Conservation (phyloP, 805 yeast species). For the Metschnikowia picachoensis region DNA sequence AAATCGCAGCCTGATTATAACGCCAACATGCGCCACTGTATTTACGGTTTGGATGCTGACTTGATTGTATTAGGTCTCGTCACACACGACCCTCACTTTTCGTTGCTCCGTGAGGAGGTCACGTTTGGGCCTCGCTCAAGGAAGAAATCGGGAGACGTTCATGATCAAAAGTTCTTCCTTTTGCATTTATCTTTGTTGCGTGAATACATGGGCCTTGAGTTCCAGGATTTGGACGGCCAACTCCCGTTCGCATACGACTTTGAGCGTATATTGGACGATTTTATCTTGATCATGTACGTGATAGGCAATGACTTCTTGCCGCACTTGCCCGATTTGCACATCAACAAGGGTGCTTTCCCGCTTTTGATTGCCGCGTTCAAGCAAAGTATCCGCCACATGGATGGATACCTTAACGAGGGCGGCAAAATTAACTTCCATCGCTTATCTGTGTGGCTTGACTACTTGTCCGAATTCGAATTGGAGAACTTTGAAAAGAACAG, state of each 20-base stretch:
- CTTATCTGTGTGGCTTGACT: conserved; percentile 70
- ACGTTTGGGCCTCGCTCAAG: conserved; percentile 61
- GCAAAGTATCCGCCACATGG: conserved; percentile 63
- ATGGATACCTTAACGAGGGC: conserved; percentile 79
- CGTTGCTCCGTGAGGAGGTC: conserved; percentile 92
- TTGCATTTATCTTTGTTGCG: conserved; percentile 84
- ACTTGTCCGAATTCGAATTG: conserved; percentile 73
- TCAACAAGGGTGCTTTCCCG: conserved; percentile 97
- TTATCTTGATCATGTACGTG: conserved; percentile 85
- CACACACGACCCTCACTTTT: conserved; percentile 94
- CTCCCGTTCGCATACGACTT: conserved; percentile 71
- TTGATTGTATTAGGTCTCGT: conserved; percentile 88
- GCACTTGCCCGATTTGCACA: conserved; percentile 86
- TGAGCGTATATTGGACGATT: conserved; percentile 88
- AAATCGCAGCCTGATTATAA: conserved; percentile 72
- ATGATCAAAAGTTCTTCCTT: conserved; percentile 75
- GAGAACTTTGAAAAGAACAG: conserved; percentile 82
- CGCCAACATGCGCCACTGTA: conserved; percentile 85
- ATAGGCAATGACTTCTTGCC: conserved; percentile 98
- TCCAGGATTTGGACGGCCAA: conserved; percentile 61
- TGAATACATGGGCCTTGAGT: conserved; percentile 87
- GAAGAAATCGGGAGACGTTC: conserved; percentile 45
- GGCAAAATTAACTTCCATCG: conserved; percentile 79
- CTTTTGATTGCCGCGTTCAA: conserved; percentile 84
- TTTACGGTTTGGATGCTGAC: conserved; percentile 96